These are phyloP conservation scores for Ceratocystis colombiana DNA, from an alignment of 2,329 filamentous ascomycete species.

Conservation along the genomic window DNA sequence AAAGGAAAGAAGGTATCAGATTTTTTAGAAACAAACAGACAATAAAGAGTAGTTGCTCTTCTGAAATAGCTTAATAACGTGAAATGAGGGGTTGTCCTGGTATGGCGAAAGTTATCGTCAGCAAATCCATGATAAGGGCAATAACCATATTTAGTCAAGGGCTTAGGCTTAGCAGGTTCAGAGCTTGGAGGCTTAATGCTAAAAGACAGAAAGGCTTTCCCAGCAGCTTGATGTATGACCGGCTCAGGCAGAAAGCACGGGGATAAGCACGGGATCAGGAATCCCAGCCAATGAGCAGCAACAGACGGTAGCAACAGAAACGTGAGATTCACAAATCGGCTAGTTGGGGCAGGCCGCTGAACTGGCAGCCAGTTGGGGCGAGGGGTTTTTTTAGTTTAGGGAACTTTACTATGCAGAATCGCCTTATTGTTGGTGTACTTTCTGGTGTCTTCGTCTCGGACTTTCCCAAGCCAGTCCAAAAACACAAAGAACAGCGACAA, in stretches of 20 bases:
- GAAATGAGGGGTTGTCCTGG: slow-evolving; percentile 8
- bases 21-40: slow-evolving; percentile 6
- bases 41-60: slow-evolving; percentile 8
- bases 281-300: slow-evolving; percentile 8
- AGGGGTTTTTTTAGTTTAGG: too few relatives aligned
- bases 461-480: background rate
- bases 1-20: background rate
- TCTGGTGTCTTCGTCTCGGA: too few relatives aligned
- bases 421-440: too few relatives aligned
- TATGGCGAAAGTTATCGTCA: background rate
- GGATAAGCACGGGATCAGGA: slow-evolving; percentile 7
- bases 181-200: too few relatives aligned
- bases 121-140: slow-evolving; percentile 15
- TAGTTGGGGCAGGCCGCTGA: too few relatives aligned
- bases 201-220: too few relatives aligned
- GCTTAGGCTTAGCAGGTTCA: too few relatives aligned
- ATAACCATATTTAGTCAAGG: background rate
- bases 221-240: background rate
- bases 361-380: too few relatives aligned
- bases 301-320: background rate
- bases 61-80: too few relatives aligned
- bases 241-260: background rate
- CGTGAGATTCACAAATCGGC: too few relatives aligned
- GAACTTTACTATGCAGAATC: too few relatives aligned
- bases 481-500: background rate